These are phyloP conservation scores for Penicillium dipodomyicola DNA, from an alignment of 495 filamentous ascomycete species.

Conservation along the genomic window DNA sequence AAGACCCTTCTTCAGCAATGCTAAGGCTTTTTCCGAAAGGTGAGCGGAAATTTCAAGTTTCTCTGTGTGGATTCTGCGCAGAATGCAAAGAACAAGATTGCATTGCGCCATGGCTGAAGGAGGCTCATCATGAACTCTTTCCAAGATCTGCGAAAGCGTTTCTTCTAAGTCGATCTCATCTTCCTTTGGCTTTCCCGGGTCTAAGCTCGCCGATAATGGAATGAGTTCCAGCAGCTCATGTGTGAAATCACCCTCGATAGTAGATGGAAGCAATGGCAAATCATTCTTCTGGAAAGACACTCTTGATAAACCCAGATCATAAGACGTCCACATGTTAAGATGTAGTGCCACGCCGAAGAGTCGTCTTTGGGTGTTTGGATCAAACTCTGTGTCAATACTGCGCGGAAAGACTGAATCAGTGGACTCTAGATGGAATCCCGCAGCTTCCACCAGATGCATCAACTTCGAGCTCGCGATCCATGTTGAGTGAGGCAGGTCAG, in stretches of 20 bases:
- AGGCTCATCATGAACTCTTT: slow-evolving; percentile 32
- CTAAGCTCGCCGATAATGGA: slow-evolving; percentile 36
- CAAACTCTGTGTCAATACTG: slow-evolving; percentile 11
- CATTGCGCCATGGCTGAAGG: slow-evolving; percentile 44
- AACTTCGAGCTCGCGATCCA: slow-evolving; percentile 51
- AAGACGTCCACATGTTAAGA: slow-evolving; percentile 47
- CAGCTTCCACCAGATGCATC: slow-evolving; percentile 53
- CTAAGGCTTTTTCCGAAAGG: slow-evolving; percentile 29
- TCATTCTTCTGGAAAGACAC: slow-evolving; percentile 35
- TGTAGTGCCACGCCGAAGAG: slow-evolving; percentile 45
- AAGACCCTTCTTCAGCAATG: slow-evolving; percentile 27
- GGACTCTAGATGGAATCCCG: slow-evolving; percentile 43
- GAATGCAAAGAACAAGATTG: slow-evolving; percentile 49
- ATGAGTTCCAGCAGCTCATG: slow-evolving; percentile 38
- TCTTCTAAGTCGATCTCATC: slow-evolving; percentile 32
- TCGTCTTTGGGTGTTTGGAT: slow-evolving; percentile 36
- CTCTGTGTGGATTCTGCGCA: slow-evolving; percentile 43
- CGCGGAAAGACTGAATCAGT: slow-evolving; percentile 18
- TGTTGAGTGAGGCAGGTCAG: slow-evolving; percentile 43
- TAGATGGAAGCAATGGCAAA: slow-evolving; percentile 18
- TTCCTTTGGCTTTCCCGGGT: slow-evolving; percentile 28
- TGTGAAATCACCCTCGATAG: slow-evolving; percentile 33
- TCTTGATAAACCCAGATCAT: slow-evolving; percentile 50
- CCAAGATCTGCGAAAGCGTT: slow-evolving; percentile 24
- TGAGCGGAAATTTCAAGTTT: slow-evolving; percentile 32